Base-by-base conservation (phyloP, 768 basidiomycete genomes). In the Amanita brunnescens region DNA sequence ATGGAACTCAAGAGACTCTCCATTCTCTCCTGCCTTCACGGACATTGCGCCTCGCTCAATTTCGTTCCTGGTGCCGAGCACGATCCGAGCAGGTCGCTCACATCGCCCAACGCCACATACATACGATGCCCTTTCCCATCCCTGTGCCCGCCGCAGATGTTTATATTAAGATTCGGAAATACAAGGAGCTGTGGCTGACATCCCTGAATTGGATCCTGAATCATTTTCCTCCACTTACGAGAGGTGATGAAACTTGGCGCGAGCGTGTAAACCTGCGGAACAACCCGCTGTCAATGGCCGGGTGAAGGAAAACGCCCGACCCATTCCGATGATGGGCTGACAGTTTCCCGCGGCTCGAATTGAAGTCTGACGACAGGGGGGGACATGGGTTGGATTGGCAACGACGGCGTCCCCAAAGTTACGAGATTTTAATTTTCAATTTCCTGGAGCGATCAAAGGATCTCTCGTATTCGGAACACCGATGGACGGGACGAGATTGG, bases 151-250 rank as follows among this genome's bases (percentile, higher is more conserved):
- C 58, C 16, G 52, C 58, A 1, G 55, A 64, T 1, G 43, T 44
- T 14, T 53, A 64, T 8, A 45, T 66, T 38, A 46, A n/a, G n/a
- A n/a, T n/a, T n/a, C n/a, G 29, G 12, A 47, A 51, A 32, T 63
- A 65, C 51, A 55, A 50, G 8, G 21, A 41, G n/a, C 45, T 67
- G 45, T 62, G 68, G 7, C 55, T 68, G 21, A 52, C 58, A 14
- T 56, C 56, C 21, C 63, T 68, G 24, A 57, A 32, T 57, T 57
- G 30, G 58, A 67, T 42, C 64, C 64, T 38, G 57, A 65, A 20
- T 62, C 62, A 0, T 67, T 65, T 52, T 57, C 59, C 7, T 64
- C 64, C 8, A 62, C 54, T 9, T 63, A 59, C 33, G 62, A 54
- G 16, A 54, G 58, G 59, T 5, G 42, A 30, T n/a, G 61, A 56